A percentile compares a stretch with the other conserved stretches of the same genome.
Evolutionary conservation across 192 early-diverging fungal genomes (phyloP).

Genomic region (Thamnidium elegans): DNA sequence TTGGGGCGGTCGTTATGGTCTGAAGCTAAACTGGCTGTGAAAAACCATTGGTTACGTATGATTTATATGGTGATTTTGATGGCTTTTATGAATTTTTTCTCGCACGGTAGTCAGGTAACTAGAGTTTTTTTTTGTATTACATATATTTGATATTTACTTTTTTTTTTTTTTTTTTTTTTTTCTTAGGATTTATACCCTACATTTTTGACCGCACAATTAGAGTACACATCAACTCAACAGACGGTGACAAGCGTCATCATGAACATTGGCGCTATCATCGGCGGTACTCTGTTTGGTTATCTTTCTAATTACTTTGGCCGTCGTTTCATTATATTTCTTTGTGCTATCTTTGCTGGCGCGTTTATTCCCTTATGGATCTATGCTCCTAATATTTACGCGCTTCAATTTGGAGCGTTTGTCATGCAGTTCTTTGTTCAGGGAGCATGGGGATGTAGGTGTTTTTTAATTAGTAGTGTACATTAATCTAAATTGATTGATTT

Average conservation of each 20-base stretch:
- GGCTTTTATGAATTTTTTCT: slow-evolving; percentile 68
- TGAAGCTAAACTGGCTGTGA: slow-evolving; percentile 26
- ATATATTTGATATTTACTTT: no score
- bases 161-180: no score
- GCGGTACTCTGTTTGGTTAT: slow-evolving; percentile 65
- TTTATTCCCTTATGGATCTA: slow-evolving; percentile 71
- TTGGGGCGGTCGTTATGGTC: slow-evolving; percentile 22
- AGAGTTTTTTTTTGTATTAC: no score
- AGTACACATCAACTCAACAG: slow-evolving; percentile 47
- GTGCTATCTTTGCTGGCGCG: slow-evolving; percentile 49
- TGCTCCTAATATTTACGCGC: slow-evolving; percentile 29
- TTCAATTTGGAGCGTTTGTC: slow-evolving; percentile 43
- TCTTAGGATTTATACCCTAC: slow-evolving; percentile 72
- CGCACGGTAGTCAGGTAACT: slow-evolving; percentile 41
- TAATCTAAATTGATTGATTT: slow-evolving; percentile 20
- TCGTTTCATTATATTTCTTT: slow-evolving; percentile 51
- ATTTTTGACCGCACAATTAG: slow-evolving; percentile 58
- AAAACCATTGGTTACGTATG: slow-evolving; percentile 52
- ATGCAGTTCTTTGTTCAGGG: slow-evolving; percentile 61
- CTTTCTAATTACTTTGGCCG: slow-evolving; percentile 68
- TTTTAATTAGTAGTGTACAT: background rate
- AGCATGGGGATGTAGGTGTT: slow-evolving; percentile 36
- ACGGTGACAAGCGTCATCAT: slow-evolving; percentile 59
- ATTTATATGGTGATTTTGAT: slow-evolving; percentile 58
- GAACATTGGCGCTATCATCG: slow-evolving; percentile 66